These are phyloP conservation scores for Fraxinus albicans DNA, from an alignment of 305 asterid genomes.

Conservation along the genomic window DNA sequence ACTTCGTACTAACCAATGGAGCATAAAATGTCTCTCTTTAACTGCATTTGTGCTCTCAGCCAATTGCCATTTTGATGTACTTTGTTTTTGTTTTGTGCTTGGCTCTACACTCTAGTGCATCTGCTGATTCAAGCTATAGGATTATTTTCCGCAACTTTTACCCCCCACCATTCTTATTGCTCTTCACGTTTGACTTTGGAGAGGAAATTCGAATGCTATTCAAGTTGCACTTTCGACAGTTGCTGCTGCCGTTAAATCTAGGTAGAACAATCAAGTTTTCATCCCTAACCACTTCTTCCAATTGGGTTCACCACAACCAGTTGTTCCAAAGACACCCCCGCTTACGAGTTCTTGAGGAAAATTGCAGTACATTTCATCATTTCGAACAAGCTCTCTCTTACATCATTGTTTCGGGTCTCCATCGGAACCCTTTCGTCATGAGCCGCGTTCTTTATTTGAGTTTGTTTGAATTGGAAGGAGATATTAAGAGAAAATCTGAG, in stretches of 20 bases:
- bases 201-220: background rate
- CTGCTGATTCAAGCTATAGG: background rate
- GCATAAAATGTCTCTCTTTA: background rate
- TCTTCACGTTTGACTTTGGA: background rate
- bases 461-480: constrained; percentile 33
- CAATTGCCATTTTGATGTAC: background rate
- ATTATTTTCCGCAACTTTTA: background rate
- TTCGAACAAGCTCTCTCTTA: constrained; percentile 40
- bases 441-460: constrained; percentile 43
- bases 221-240: background rate
- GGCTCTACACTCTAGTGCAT: background rate
- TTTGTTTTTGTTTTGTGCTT: background rate
- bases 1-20: background rate
- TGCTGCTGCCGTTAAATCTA: background rate
- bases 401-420: constrained; percentile 45
- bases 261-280: constrained; percentile 24
- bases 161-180: background rate
- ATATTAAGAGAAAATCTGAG: background rate
- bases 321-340: constrained; percentile 51
- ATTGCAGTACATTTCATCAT: constrained; percentile 32
- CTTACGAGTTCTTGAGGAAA: constrained; percentile 27
- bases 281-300: constrained; percentile 9
- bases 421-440: constrained; percentile 48
- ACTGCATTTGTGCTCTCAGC: background rate
- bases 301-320: constrained; percentile 48